Evolutionary conservation across 2,329 filamentous ascomycete species (phyloP).

Genomic region (Stylonectria norvegica): DNA sequence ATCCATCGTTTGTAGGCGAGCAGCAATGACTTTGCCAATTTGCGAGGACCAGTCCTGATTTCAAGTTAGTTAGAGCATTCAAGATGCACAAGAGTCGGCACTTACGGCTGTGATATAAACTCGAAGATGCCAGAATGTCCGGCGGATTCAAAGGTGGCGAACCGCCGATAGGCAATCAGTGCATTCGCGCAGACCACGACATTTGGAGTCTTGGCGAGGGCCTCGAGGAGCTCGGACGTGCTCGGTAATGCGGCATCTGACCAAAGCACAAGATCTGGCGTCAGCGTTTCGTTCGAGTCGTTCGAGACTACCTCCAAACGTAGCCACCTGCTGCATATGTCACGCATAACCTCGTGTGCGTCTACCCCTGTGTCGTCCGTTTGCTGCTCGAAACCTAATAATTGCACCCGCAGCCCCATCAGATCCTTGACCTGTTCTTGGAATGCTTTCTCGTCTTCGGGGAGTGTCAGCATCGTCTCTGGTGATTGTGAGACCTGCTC

Average conservation of each 20-base stretch:
- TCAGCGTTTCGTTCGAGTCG: slow-evolving; percentile 1
- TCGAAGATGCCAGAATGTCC: slow-evolving; percentile 29
- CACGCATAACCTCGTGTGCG: slow-evolving; percentile 7
- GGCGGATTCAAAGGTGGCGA: slow-evolving; percentile 15
- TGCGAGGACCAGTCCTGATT: slow-evolving; percentile 35
- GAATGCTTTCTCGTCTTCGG: slow-evolving; percentile 27
- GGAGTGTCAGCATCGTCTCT: background rate
- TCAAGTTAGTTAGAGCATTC: background rate
- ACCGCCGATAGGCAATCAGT: slow-evolving; percentile 28
- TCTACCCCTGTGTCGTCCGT: too few relatives aligned
- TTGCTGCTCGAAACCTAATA: slow-evolving; percentile 8
- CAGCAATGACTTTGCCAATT: slow-evolving; percentile 33
- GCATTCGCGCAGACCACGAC: slow-evolving; percentile 35
- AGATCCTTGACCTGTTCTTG: slow-evolving; percentile 27
- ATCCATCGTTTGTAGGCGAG: slow-evolving; percentile 28
- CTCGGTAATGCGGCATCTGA: slow-evolving; percentile 10
- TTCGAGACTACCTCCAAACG: slow-evolving; percentile 18
- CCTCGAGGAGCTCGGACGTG: background rate
- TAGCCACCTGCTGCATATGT: slow-evolving; percentile 12
- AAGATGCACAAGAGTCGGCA: background rate
- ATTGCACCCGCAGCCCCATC: slow-evolving; percentile 27
- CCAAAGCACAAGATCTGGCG: slow-evolving; percentile 29
- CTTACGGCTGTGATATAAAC: slow-evolving; percentile 39
- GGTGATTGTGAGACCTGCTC: slow-evolving; percentile 2
- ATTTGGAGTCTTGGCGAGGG: slow-evolving; percentile 14